Evolutionary conservation across 495 filamentous ascomycete species (phyloP).

Genomic region (Extremus antarcticus): DNA sequence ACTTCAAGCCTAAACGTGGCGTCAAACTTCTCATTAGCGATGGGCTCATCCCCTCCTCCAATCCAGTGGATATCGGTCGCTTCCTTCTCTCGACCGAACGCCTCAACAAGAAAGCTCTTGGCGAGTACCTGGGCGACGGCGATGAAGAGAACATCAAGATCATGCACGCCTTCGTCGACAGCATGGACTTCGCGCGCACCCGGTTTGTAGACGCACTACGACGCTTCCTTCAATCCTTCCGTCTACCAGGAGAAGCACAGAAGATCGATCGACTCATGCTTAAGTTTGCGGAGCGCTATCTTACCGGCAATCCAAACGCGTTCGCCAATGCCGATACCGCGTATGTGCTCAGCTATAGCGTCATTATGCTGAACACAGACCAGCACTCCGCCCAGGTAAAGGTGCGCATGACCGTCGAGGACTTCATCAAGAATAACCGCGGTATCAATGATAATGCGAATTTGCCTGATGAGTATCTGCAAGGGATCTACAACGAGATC

Average conservation of each 20-base stretch:
- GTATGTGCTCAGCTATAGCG: slow-evolving; percentile 90
- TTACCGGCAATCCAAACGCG: slow-evolving; percentile 87
- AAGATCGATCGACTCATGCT: slow-evolving; percentile 99
- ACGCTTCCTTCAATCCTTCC: slow-evolving; percentile 87
- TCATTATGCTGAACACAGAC: slow-evolving; percentile 64
- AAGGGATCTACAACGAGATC: slow-evolving; percentile 87
- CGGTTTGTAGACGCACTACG: slow-evolving; percentile 89
- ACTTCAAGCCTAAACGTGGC: slow-evolving; percentile 94
- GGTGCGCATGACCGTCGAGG: slow-evolving; percentile 79
- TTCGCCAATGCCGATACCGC: slow-evolving; percentile 98
- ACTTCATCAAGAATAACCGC: slow-evolving; percentile 97
- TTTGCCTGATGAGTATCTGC: slow-evolving; percentile 84
- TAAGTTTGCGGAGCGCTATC: slow-evolving; percentile 95
- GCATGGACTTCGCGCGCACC: slow-evolving; percentile 87
- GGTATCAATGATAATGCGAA: slow-evolving; percentile 97
- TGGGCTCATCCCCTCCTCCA: slow-evolving; percentile 70
- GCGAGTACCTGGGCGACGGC: slow-evolving; percentile 91
- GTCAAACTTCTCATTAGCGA: slow-evolving; percentile 73
- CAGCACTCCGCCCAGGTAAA: slow-evolving; percentile 83
- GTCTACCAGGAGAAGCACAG: slow-evolving; percentile 89
- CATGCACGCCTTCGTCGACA: slow-evolving; percentile 96
- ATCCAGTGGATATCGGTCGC: slow-evolving; percentile 69
- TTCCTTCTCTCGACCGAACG: slow-evolving; percentile 67
- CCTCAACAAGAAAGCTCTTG: slow-evolving; percentile 81
- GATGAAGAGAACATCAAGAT: slow-evolving; percentile 85